These are phyloP conservation scores for Termitomyces sp. DNA, from an alignment of 768 basidiomycete genomes.

Conservation along the genomic window DNA sequence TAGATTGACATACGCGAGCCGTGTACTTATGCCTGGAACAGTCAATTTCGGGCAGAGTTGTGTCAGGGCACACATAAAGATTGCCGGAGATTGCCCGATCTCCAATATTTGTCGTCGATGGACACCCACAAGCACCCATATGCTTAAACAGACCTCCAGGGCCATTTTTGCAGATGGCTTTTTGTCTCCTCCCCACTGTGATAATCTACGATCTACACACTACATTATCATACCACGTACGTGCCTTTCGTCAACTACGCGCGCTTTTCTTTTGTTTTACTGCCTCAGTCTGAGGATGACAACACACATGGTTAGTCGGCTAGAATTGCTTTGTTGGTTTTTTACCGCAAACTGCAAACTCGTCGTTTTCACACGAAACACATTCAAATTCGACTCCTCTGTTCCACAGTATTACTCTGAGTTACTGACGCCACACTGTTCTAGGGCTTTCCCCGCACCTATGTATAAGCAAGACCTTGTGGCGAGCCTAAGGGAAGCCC, in stretches of 20 bases:
- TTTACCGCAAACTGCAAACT: not conserved
- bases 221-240: not conserved
- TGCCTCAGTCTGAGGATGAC: not conserved
- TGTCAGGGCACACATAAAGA: not conserved
- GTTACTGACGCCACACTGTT: conserved; percentile 2
- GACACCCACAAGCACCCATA: conserved; percentile 11
- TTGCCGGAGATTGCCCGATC: conserved; percentile 11
- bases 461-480: not conserved
- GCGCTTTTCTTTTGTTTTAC: not conserved
- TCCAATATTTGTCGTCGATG: not conserved
- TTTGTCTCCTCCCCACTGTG: not conserved
- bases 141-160: conserved; percentile 1
- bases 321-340: not conserved
- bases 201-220: not conserved
- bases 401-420: not conserved
- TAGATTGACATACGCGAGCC: not conserved
- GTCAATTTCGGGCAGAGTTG: not conserved
- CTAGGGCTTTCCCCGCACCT: not conserved
- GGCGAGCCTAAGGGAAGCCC: not conserved
- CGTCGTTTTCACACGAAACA: not conserved
- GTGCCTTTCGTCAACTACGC: not conserved
- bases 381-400: not conserved
- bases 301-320: not conserved
- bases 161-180: not conserved
- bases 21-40: not conserved